Evolutionary conservation across 2,329 filamentous ascomycete species (phyloP).

Genomic region (Akanthomyces muscarius): DNA sequence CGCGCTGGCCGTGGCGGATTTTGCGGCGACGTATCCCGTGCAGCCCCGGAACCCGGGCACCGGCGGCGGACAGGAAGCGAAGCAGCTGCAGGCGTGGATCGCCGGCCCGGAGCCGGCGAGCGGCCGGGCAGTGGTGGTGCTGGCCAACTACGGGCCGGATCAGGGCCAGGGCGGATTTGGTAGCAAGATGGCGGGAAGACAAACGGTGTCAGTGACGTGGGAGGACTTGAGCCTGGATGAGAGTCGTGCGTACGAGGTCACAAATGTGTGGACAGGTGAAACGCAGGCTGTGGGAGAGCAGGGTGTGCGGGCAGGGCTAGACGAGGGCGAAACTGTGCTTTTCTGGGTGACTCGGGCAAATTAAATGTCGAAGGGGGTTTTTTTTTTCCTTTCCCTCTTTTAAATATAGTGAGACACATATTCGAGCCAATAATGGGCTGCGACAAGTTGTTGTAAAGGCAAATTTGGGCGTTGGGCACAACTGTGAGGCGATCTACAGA

Average conservation of each 20-base stretch:
- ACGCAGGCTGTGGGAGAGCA: neutral
- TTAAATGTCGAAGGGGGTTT: neutral
- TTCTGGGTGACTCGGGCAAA: neutral
- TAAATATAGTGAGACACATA: neutral
- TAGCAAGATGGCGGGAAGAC: slow-evolving; percentile 3
- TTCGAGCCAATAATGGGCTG: too few species aligned
- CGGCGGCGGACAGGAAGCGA: slow-evolving; percentile 21
- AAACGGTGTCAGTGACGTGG: slow-evolving; percentile 20
- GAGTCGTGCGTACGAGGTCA: slow-evolving; percentile 12
- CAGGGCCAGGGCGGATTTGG: slow-evolving; percentile 21
- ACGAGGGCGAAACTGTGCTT: slow-evolving; percentile 12
- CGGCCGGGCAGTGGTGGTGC: slow-evolving; percentile 20
- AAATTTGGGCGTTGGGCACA: too few species aligned
- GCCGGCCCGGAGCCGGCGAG: slow-evolving; percentile 17
- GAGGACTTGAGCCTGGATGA: slow-evolving; percentile 18
- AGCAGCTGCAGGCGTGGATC: slow-evolving; percentile 23
- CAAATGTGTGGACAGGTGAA: slow-evolving; percentile 19
- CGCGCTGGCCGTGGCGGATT: slow-evolving; percentile 20
- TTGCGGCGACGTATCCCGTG: slow-evolving; percentile 21
- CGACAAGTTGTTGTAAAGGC: too few species aligned
- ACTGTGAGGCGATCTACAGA: too few species aligned
- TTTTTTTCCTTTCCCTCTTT: neutral
- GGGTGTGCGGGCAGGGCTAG: slow-evolving; percentile 1
- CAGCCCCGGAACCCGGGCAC: slow-evolving; percentile 22
- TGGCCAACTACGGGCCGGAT: slow-evolving; percentile 23